Evolutionary conservation across 1,284 basidiomycete species (phyloP), one percentile per base, ranked within the genome.

Genomic region (Leccinum insolens): DNA sequence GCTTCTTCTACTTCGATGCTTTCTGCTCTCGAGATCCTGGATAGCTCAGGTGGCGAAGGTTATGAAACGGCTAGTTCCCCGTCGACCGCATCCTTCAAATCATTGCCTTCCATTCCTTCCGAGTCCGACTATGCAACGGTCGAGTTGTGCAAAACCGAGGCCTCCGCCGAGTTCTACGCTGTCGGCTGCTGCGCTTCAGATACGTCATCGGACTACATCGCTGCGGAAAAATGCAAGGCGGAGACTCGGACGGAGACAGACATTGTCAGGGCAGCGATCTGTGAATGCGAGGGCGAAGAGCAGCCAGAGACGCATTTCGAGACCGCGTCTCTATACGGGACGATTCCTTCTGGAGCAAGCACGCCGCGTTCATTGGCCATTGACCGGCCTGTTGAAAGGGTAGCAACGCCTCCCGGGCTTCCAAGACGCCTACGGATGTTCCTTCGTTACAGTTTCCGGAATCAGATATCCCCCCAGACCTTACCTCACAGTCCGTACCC

Each of bases 81-180:
- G 0, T 84, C 83, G 2, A 80, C 78, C 7, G 77, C 78, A n/a
- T 85, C 83, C 1, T 81, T 81, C 72, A 78, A 77, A 65, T 83
- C 82, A 31, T 65, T 84, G 46, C 82, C 82, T 11, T 84, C 83
- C 7, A 86, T 89, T 69, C 88, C 88, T 31, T 89, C 84, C 4
- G 74, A 81, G 59, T 71, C 84, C 1, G 84, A 86, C 55, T 89
- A 86, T 71, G 78, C 77, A 61, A 89, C 87, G 8, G 85, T 85
- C 2, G 83, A 85, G 46, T 82, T 82, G 68, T 83, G 80, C 67
- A 75, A 78, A 44, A 79, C 82, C 2, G 78, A 81, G 28, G 77
- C 77, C 0, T 82, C 83, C 17, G 82, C 85, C 3, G 83, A 85
- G 52, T 89, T 86, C 72, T 79, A 81, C 41, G 87, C 88, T 0